Conservation (phyloP, 2,329 filamentous ascomycete genomes). For the Hawksworthiomyces lignivorus region DNA sequence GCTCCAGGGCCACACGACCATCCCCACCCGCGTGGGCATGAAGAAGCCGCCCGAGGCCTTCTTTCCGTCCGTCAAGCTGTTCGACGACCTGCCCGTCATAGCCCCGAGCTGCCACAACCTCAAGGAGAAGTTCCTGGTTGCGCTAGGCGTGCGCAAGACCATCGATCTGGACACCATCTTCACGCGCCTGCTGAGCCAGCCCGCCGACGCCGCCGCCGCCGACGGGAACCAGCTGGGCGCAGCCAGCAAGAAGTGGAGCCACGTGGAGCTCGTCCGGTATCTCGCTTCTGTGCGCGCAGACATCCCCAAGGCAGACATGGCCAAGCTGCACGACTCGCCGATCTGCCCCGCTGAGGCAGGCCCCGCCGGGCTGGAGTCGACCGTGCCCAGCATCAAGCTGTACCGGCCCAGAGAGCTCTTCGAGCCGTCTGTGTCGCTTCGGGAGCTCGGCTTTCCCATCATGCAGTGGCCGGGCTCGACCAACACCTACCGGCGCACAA, state of each 20-base stretch:
- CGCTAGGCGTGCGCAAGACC: constrained; percentile 87
- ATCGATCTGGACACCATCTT: constrained; percentile 93
- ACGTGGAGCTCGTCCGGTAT: constrained; percentile 91
- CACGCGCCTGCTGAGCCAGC: constrained; percentile 64
- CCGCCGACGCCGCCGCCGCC: constrained; percentile 41
- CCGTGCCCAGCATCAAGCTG: constrained; percentile 42
- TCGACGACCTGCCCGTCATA: constrained; percentile 76
- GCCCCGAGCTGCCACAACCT: constrained; percentile 68
- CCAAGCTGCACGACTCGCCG: constrained; percentile 65
- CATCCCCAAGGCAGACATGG: constrained; percentile 76
- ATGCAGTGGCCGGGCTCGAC: constrained; percentile 70
- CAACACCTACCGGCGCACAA: constrained; percentile 55
- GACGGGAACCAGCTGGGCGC: constrained; percentile 17
- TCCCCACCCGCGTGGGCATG: constrained; percentile 91
- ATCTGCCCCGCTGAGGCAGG: constrained; percentile 75
- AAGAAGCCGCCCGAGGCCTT: constrained; percentile 77
- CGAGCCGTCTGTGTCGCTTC: constrained; percentile 65
- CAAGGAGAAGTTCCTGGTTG: constrained; percentile 81
- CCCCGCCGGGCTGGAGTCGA: constrained; percentile 45
- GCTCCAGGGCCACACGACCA: constrained; percentile 61
- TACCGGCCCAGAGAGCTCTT: constrained; percentile 75
- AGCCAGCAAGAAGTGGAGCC: constrained; percentile 63
- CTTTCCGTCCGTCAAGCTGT: constrained; percentile 87
- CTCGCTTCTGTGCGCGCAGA: constrained; percentile 83
- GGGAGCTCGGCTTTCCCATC: constrained; percentile 64